These are phyloP conservation scores for Phytophthora chlamydospora DNA, from an alignment of 352 stramenopile species.

Conservation along the genomic window DNA sequence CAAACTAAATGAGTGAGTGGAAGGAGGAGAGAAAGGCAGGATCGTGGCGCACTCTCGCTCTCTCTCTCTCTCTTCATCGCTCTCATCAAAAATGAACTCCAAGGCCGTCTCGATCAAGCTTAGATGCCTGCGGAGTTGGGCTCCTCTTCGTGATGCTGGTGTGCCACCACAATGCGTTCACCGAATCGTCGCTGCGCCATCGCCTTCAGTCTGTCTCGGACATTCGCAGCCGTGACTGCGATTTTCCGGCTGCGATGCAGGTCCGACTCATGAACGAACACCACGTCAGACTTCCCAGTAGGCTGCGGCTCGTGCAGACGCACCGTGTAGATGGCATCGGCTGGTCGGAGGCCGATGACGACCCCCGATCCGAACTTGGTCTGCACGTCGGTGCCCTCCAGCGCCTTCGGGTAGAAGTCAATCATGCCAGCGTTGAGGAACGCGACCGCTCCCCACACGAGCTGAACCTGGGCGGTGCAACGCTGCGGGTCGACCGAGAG, in stretches of 20 bases:
- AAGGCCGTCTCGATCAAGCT: slow-evolving; percentile 12
- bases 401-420: slow-evolving; percentile 71
- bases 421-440: slow-evolving; percentile 69
- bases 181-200: slow-evolving; percentile 48
- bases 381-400: slow-evolving; percentile 75
- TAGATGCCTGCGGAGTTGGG: slow-evolving; percentile 60
- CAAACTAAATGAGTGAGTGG: slow-evolving; percentile 24
- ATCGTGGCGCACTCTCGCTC: slow-evolving; percentile 9
- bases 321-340: slow-evolving; percentile 82
- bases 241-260: slow-evolving; percentile 51
- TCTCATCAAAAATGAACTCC: slow-evolving; percentile 39
- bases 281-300: slow-evolving; percentile 56
- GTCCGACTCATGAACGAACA: slow-evolving; percentile 81
- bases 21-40: not conserved
- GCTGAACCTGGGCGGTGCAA: slow-evolving; percentile 63
- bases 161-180: slow-evolving; percentile 49
- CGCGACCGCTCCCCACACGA: slow-evolving; percentile 64
- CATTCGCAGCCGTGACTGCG: slow-evolving; percentile 53
- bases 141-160: slow-evolving; percentile 49
- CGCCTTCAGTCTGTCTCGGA: slow-evolving; percentile 54
- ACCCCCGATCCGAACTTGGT: slow-evolving; percentile 78
- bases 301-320: slow-evolving; percentile 53
- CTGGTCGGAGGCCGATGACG: slow-evolving; percentile 65
- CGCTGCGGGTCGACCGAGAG: slow-evolving; percentile 56
- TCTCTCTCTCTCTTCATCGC: slow-evolving; percentile 23